These are phyloP conservation scores for Debaryomyces subglobosus DNA, from an alignment of 1,139 yeast species.

Conservation along the genomic window DNA sequence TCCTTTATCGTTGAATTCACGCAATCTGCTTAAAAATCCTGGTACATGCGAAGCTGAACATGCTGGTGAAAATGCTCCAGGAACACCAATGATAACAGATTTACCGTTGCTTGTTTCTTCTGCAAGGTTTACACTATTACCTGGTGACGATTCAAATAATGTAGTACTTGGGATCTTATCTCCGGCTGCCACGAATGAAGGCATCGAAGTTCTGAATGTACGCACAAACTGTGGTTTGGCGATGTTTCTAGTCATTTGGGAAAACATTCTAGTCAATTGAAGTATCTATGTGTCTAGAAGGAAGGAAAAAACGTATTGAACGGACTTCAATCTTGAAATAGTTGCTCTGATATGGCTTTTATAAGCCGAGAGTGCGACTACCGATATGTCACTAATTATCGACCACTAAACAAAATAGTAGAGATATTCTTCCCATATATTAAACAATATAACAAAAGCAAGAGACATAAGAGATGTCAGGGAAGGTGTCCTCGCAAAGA, in stretches of 20 bases:
- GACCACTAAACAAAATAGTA: background rate
- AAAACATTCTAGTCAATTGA: constrained; percentile 5
- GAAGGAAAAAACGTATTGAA: background rate
- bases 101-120: constrained; percentile 56
- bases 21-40: constrained; percentile 60
- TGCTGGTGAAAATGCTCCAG: constrained; percentile 91
- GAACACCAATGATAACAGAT: constrained; percentile 74
- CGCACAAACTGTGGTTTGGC: constrained; percentile 20
- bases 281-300: background rate
- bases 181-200: constrained; percentile 50
- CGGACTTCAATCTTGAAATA: background rate
- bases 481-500: constrained; percentile 5
- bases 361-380: background rate
- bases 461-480: constrained; percentile 1
- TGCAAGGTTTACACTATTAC: constrained; percentile 62
- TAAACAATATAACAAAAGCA: background rate
- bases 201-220: constrained; percentile 33
- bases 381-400: background rate
- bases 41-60: constrained; percentile 82
- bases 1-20: constrained; percentile 66
- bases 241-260: constrained; percentile 12
- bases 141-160: constrained; percentile 69
- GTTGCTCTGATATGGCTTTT: background rate
- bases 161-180: constrained; percentile 58
- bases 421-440: background rate